Evolutionary conservation across 306 rosid genomes (phyloP), one percentile per base, ranked within the genome.

Genomic region (Boehmeria nivea): DNA sequence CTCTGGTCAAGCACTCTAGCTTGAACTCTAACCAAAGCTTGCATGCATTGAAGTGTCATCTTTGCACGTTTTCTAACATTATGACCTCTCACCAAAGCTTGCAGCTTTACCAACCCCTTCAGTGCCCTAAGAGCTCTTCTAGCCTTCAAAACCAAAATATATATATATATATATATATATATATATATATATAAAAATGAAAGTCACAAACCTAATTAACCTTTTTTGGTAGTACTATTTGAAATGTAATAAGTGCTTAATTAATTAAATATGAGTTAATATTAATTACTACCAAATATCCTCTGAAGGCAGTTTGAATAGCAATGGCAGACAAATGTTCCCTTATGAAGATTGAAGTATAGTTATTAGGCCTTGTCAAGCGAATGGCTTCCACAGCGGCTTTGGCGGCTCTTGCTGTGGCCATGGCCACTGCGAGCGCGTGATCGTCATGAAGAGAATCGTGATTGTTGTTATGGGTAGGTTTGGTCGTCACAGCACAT

Each of bases 31-130:
- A 77, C 69, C 51, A 81, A 44, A 53, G 81, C 78, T 27, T 81
- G 83, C 81, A 81, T 81, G 78, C 78, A 77, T n/a, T 69, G 66
- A 22, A 81, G 76, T 9, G 83, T 77, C 51, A 53, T 57, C 37
- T 77, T 64, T 43, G 83, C 76, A 56, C 87, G 34, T 59, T 61
- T 77, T 25, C 83, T 62, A 34, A 81, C 81, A 50, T 52, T 81
- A 43, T 74, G 75, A 4, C 81, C 87, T 68, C 87, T 73, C 60
- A 81, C 83, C 49, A 81, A 61, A 8, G 87, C 83, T 47, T 81
- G 87, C 57, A 81, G 65, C 72, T 77, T 77, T 51, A 81, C 87
- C 43, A 81, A 39, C 13, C 76, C 87, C 34, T 74, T 81, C 9
- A 73, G 76, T 24, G 87, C 87, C 53, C 65, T 44, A 42, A 77